A percentile compares a stretch with the other conserved stretches of the same genome.
phyloP scores from a whole-genome alignment of 495 filamentous ascomycete species.

The Daldinia caldariorum region DNA sequence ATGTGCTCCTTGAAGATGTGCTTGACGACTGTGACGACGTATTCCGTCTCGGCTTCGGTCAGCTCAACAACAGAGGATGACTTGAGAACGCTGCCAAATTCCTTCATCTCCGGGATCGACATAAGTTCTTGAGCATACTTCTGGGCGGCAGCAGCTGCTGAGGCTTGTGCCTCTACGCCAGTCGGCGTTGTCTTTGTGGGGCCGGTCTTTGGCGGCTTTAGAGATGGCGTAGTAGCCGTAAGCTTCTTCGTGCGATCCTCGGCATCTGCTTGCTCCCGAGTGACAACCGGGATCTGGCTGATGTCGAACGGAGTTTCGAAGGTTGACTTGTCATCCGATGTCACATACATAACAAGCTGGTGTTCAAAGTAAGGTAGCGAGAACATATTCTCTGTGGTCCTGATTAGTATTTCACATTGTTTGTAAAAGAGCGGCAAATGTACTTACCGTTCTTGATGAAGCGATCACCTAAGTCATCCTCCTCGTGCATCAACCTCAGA shows the following conservation, averaged over 20 bases:
- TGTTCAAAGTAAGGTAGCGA: conserved; percentile 96
- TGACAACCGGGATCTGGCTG: conserved; percentile 89
- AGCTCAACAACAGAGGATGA: conserved; percentile 87
- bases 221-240: conserved; percentile 87
- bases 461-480: conserved; percentile 80
- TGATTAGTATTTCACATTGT: conserved; percentile 49
- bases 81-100: conserved; percentile 89
- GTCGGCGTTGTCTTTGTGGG: conserved; percentile 77
- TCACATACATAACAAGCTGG: conserved; percentile 97
- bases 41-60: conserved; percentile 97
- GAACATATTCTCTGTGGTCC: conserved; percentile 77
- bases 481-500: conserved; percentile 85
- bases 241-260: conserved; percentile 97
- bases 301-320: conserved; percentile 91
- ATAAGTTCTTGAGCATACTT: conserved; percentile 89
- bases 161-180: conserved; percentile 75
- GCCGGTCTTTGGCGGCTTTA: conserved; percentile 89
- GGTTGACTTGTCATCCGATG: conserved; percentile 82
- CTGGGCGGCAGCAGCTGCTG: conserved; percentile 79
- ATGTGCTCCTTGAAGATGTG: conserved; percentile 97
- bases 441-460: conserved; percentile 91
- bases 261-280: conserved; percentile 94
- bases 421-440: conserved; percentile 2
- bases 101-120: conserved; percentile 86
- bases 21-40: conserved; percentile 92